phyloP scores from a whole-genome alignment of 805 yeast species.

The Cyberlindnera veronae region DNA sequence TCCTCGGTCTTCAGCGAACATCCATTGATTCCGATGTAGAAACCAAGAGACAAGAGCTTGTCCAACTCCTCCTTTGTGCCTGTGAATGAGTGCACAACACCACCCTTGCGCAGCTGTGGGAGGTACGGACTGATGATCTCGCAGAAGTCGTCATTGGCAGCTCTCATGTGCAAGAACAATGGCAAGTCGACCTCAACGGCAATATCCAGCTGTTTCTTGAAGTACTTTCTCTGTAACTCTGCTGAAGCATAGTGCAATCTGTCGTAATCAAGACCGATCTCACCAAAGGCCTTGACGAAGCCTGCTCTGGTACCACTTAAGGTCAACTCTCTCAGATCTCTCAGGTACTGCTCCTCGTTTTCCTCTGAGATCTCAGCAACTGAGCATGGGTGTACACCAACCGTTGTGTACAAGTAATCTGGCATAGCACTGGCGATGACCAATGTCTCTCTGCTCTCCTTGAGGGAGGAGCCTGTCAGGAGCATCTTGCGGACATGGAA shows the following conservation, averaged over 20 bases:
- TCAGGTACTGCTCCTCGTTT: slow-evolving; percentile 39
- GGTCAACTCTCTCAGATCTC: slow-evolving; percentile 47
- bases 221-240: slow-evolving; percentile 63
- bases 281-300: slow-evolving; percentile 82
- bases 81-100: slow-evolving; percentile 96
- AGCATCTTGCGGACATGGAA: slow-evolving; percentile 67
- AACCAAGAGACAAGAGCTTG: slow-evolving; percentile 51
- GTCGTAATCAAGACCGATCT: slow-evolving; percentile 93
- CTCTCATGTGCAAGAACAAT: slow-evolving; percentile 86
- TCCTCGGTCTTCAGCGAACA: slow-evolving; percentile 83
- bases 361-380: slow-evolving; percentile 48
- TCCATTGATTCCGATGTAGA: slow-evolving; percentile 85
- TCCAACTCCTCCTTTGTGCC: slow-evolving; percentile 68
- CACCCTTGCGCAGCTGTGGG: slow-evolving; percentile 34
- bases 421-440: slow-evolving; percentile 42
- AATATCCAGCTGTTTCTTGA: slow-evolving; percentile 69
- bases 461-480: slow-evolving; percentile 77
- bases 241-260: slow-evolving; percentile 72
- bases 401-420: slow-evolving; percentile 55
- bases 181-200: slow-evolving; percentile 63
- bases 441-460: slow-evolving; percentile 62
- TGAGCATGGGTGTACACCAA: slow-evolving; percentile 94
- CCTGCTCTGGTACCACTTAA: slow-evolving; percentile 45
- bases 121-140: slow-evolving; percentile 56
- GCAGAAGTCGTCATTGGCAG: slow-evolving; percentile 77